Conservation (phyloP, 2,329 filamentous ascomycete genomes). For the Xylaria sp. region DNA sequence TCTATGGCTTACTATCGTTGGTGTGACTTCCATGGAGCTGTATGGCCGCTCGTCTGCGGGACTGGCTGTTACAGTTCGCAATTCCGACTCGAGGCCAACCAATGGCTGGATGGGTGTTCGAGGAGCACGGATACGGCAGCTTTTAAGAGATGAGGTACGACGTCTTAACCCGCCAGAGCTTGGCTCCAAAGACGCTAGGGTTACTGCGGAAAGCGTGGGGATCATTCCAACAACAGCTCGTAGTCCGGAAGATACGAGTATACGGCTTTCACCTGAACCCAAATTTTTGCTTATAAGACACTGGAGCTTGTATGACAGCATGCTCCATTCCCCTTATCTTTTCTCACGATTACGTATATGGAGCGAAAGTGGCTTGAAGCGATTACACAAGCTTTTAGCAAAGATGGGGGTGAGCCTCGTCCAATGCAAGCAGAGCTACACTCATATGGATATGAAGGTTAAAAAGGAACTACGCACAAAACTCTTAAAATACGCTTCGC, state of each 20-base stretch:
- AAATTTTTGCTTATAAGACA: constrained; percentile 92
- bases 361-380: constrained; percentile 88
- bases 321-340: constrained; percentile 96
- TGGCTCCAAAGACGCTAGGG: constrained; percentile 66
- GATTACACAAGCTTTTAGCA: constrained; percentile 91
- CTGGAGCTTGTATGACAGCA: constrained; percentile 98
- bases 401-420: constrained; percentile 97
- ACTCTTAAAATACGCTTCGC: constrained; percentile 87
- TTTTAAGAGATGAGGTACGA: constrained; percentile 91
- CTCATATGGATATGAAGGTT: constrained; percentile 98
- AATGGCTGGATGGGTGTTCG: constrained; percentile 85
- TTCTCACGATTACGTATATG: constrained; percentile 93
- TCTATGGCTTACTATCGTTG: constrained; percentile 93
- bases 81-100: constrained; percentile 65
- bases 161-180: constrained; percentile 85
- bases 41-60: constrained; percentile 88
- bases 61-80: constrained; percentile 70
- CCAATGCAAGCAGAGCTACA: constrained; percentile 95
- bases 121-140: constrained; percentile 83
- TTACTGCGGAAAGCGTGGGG: constrained; percentile 73
- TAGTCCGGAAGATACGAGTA: constrained; percentile 90
- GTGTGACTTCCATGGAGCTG: constrained; percentile 91
- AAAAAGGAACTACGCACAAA: constrained; percentile 88
- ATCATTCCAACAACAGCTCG: constrained; percentile 89
- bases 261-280: constrained; percentile 92